Percentiles rank a stretch among this genome's conserved stretches.
Conservation (phyloP, 2,329 filamentous ascomycete species). For the Passalora sequoiae region DNA sequence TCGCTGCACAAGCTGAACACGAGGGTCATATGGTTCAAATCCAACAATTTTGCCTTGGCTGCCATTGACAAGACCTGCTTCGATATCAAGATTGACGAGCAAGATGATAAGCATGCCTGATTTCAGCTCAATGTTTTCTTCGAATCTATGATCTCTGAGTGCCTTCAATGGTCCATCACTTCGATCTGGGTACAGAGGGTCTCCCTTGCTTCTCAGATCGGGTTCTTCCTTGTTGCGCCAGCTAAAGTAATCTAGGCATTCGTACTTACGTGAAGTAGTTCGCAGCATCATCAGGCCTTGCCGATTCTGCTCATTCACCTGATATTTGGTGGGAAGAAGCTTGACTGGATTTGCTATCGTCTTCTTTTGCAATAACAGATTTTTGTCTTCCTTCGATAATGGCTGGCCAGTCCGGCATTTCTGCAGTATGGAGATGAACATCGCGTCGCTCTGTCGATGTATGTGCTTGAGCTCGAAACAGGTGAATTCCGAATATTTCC, state of each 20-base stretch:
- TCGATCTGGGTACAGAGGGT: slow-evolving; percentile 9
- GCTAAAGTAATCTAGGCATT: slow-evolving; percentile 5
- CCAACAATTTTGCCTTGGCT: slow-evolving; percentile 44
- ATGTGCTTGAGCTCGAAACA: slow-evolving; percentile 51
- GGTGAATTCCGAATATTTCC: slow-evolving; percentile 51
- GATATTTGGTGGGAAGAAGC: not conserved
- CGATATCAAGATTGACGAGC: slow-evolving; percentile 46
- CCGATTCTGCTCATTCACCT: slow-evolving; percentile 3
- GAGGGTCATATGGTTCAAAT: slow-evolving; percentile 42
- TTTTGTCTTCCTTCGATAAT: slow-evolving; percentile 2
- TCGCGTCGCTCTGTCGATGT: slow-evolving; percentile 52
- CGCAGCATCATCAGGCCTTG: slow-evolving; percentile 1
- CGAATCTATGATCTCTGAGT: slow-evolving; percentile 42
- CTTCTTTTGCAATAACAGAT: not conserved
- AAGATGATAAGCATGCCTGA: slow-evolving; percentile 50
- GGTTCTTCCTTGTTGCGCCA: slow-evolving; percentile 17
- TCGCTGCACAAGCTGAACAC: slow-evolving; percentile 48
- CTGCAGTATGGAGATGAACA: slow-evolving; percentile 47
- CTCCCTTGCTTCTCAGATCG: slow-evolving; percentile 9
- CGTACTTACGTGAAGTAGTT: not conserved
- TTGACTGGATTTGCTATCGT: slow-evolving; percentile 1
- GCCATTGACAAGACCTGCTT: slow-evolving; percentile 43
- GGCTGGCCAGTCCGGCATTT: slow-evolving; percentile 5
- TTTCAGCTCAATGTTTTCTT: slow-evolving; percentile 45
- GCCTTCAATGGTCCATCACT: slow-evolving; percentile 16